phyloP scores from a whole-genome alignment of 2,329 filamentous ascomycete species.

The Colletotrichum sp. region DNA sequence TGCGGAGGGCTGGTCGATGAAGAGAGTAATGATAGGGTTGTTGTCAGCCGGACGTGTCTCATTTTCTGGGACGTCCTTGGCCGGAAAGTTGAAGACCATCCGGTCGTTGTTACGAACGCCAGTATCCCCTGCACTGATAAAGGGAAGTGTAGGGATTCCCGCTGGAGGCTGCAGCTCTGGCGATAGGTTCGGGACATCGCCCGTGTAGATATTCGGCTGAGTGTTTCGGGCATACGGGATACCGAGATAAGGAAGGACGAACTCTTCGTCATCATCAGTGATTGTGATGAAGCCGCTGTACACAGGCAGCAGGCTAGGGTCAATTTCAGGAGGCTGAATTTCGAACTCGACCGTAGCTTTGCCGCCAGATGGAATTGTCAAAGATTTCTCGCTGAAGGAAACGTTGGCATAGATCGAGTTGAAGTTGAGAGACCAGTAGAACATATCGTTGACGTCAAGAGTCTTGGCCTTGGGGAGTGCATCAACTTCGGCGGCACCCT shows the following conservation, averaged over 20 bases:
- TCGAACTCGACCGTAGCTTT: not conserved
- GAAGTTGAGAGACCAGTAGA: constrained; percentile 9
- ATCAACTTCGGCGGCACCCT: not conserved
- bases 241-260: not conserved
- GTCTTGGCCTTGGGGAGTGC: not conserved
- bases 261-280: not conserved
- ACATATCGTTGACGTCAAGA: not conserved
- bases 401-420: not conserved
- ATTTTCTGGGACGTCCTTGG: not conserved
- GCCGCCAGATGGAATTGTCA: not conserved
- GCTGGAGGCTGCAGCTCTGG: not conserved
- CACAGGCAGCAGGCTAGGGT: not conserved
- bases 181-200: not conserved
- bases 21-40: not conserved
- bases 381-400: not conserved
- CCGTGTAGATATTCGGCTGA: not conserved
- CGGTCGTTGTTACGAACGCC: not conserved
- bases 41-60: not conserved
- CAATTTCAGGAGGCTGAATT: not conserved
- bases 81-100: constrained; percentile 7
- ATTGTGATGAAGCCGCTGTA: constrained; percentile 13
- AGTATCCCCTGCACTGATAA: not conserved
- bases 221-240: not conserved
- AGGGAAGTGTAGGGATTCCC: not conserved
- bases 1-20: not conserved